Percentiles rank a stretch among this genome's conserved stretches.
phyloP scores from a whole-genome alignment of 2,329 filamentous ascomycete species.

The Clarireedia sp. region DNA sequence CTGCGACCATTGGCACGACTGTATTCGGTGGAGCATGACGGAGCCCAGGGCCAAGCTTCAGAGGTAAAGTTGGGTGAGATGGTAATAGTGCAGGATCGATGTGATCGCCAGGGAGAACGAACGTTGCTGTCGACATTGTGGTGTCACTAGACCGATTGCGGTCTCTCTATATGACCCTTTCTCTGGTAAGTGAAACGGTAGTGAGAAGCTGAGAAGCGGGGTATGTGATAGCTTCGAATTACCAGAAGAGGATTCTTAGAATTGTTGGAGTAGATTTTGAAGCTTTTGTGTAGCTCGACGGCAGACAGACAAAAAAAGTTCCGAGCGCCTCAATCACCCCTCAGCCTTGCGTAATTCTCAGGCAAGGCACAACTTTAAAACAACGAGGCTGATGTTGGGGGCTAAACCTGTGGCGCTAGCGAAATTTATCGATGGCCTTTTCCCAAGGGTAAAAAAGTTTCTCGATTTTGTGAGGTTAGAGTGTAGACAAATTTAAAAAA shows the following conservation, averaged over 20 bases:
- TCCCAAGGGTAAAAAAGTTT: conserved; percentile 19
- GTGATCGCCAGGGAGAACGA: conserved; percentile 76
- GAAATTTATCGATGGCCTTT: conserved; percentile 22
- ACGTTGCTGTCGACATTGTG: conserved; percentile 35
- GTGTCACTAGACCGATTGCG: background rate
- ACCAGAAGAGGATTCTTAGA: too few species aligned
- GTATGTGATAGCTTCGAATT: too few species aligned
- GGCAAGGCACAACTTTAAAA: too few species aligned
- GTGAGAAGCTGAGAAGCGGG: too few species aligned
- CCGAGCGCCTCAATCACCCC: background rate
- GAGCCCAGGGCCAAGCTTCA: conserved; percentile 78
- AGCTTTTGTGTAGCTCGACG: too few species aligned
- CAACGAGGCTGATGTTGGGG: background rate
- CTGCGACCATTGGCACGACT: conserved; percentile 60
- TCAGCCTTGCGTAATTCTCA: conserved; percentile 24
- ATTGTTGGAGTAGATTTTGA: too few species aligned
- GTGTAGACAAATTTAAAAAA: background rate
- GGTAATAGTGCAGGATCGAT: conserved; percentile 62
- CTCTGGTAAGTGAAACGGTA: too few species aligned
- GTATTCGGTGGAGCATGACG: conserved; percentile 71
- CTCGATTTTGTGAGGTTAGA: conserved; percentile 5
- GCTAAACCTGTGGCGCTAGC: conserved; percentile 19
- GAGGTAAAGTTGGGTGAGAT: conserved; percentile 56
- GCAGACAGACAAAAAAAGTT: too few species aligned
- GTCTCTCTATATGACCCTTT: too few species aligned